Conservation (phyloP, 2,329 filamentous ascomycete species). For the Penicillium sp. region DNA sequence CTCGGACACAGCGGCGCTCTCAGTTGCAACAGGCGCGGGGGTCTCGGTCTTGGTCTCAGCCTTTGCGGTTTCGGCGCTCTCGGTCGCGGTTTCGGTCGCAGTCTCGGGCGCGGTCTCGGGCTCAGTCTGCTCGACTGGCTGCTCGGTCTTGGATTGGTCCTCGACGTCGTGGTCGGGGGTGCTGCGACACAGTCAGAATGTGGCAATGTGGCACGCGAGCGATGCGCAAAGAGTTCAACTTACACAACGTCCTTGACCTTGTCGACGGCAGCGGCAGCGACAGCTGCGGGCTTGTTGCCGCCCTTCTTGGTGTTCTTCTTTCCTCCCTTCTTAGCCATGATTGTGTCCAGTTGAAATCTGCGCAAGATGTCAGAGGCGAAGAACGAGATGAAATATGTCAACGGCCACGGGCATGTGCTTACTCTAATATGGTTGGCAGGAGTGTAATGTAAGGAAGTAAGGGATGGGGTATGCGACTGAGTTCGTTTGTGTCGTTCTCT, state of each 20-base stretch:
- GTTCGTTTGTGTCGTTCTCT: constrained; percentile 4
- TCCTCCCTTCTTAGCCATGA: constrained; percentile 39
- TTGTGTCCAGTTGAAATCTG: constrained; percentile 12
- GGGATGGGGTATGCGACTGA: constrained; percentile 20
- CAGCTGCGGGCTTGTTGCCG: constrained; percentile 27
- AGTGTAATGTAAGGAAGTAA: constrained; percentile 18
- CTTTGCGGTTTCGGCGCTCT: constrained; percentile 15
- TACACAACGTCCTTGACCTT: constrained; percentile 33
- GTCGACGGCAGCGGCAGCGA: constrained; percentile 18
- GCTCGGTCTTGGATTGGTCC: constrained; percentile 21
- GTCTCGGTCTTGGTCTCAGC: constrained; percentile 2
- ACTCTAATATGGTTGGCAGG: constrained; percentile 10
- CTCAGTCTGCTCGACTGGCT: constrained; percentile 17
- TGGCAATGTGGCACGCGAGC: constrained; percentile 18
- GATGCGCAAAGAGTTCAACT: constrained; percentile 19
- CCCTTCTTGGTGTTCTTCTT: constrained; percentile 35
- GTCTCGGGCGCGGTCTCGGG: constrained; percentile 8
- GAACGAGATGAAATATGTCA: constrained; percentile 15
- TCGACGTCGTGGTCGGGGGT: constrained; percentile 25
- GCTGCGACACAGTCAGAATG: constrained; percentile 14
- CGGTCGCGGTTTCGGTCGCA: constrained; percentile 6
- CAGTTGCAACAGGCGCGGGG: constrained; percentile 1
- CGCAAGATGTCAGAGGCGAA: constrained; percentile 11
- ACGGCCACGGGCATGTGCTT: constrained; percentile 1
- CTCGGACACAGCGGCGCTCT: constrained; percentile 14